Evolutionary conservation across 2,329 filamentous ascomycete genomes (phyloP).

Genomic region (Bipolaris oryzae): DNA sequence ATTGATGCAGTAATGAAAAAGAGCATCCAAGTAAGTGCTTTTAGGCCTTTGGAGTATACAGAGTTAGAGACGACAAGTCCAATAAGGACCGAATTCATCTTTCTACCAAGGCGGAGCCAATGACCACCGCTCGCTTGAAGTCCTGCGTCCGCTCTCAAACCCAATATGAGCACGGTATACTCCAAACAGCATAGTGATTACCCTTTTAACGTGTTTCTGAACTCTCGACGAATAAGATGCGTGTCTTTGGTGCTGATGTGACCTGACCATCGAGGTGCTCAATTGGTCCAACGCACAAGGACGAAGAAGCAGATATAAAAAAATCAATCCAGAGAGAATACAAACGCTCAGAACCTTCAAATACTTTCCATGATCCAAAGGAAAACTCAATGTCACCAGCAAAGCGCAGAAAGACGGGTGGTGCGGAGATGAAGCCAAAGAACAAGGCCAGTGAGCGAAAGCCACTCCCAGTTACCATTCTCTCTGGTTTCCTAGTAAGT

Average conservation of each 20-base stretch:
- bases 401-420: slow-evolving; percentile 27
- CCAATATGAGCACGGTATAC: slow-evolving; percentile 1
- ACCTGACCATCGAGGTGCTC: slow-evolving; percentile 40
- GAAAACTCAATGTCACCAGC: slow-evolving; percentile 24
- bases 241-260: slow-evolving; percentile 36
- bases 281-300: slow-evolving; percentile 35
- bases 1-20: too few relatives aligned
- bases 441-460: slow-evolving; percentile 21
- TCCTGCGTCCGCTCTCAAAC: neutral
- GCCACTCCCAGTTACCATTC: slow-evolving; percentile 63
- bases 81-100: neutral
- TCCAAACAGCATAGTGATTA: neutral
- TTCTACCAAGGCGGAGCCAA: neutral
- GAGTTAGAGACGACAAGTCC: neutral
- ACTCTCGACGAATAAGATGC: slow-evolving; percentile 16
- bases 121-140: neutral
- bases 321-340: slow-evolving; percentile 7
- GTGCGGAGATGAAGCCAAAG: slow-evolving; percentile 13
- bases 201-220: neutral
- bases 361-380: neutral
- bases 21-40: too few relatives aligned
- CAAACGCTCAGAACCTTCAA: neutral
- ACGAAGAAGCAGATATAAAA: slow-evolving; percentile 25
- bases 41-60: too few relatives aligned
- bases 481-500: slow-evolving; percentile 64